Conservation (phyloP, 2,329 filamentous ascomycete genomes). For the Ophiostoma australiae region DNA sequence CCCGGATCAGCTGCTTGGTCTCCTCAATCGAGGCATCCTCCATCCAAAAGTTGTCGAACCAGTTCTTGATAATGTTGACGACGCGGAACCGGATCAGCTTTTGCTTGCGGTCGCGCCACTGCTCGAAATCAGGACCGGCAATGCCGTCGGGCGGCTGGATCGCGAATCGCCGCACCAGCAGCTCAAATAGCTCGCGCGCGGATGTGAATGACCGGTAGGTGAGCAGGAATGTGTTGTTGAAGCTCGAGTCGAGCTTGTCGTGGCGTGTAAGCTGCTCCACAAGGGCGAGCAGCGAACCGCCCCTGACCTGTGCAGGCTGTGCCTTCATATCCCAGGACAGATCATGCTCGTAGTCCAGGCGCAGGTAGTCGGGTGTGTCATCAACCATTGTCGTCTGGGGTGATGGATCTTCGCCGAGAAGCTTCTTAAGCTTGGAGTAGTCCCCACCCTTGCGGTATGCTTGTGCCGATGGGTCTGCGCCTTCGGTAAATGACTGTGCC, state of each 20-base stretch:
- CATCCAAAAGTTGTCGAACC: slow-evolving; percentile 99
- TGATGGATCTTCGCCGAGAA: slow-evolving; percentile 60
- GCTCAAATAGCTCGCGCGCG: slow-evolving; percentile 84
- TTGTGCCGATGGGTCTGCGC: slow-evolving; percentile 42
- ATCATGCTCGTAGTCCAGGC: slow-evolving; percentile 81
- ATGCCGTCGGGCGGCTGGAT: slow-evolving; percentile 87
- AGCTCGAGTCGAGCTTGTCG: slow-evolving; percentile 88
- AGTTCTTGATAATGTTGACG: slow-evolving; percentile 95
- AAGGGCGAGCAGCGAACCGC: slow-evolving; percentile 79
- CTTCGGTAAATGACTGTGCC: slow-evolving; percentile 62
- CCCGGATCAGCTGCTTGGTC: slow-evolving; percentile 76
- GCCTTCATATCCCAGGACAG: slow-evolving; percentile 83
- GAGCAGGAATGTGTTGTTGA: slow-evolving; percentile 96
- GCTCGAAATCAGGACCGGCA: slow-evolving; percentile 67
- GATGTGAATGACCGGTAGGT: slow-evolving; percentile 95
- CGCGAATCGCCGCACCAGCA: slow-evolving; percentile 84
- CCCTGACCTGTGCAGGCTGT: slow-evolving; percentile 72
- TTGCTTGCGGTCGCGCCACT: slow-evolving; percentile 91
- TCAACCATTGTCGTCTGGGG: slow-evolving; percentile 53
- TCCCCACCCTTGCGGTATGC: slow-evolving; percentile 57
- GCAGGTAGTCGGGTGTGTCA: slow-evolving; percentile 77
- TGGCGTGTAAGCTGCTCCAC: slow-evolving; percentile 95
- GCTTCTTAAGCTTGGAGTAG: slow-evolving; percentile 60
- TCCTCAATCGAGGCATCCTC: slow-evolving; percentile 75
- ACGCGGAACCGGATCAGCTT: slow-evolving; percentile 89